Conservation (phyloP, 83 land plant genomes). For the Thuja plicata region DNA sequence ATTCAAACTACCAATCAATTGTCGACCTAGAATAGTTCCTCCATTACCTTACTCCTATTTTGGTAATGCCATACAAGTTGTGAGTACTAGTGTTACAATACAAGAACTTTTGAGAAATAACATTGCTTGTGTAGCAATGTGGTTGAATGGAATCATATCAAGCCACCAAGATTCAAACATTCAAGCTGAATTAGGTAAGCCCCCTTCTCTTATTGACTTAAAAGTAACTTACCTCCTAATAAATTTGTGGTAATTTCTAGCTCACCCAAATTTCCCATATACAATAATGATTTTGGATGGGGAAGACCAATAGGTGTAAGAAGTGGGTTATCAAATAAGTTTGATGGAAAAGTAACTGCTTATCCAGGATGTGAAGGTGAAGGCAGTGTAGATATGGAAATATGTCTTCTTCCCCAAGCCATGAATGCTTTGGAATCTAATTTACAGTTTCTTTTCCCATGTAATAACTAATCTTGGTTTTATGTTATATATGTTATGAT, state of each 20-base stretch:
- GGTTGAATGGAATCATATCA: conserved; percentile 33
- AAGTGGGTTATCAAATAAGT: conserved; percentile 61
- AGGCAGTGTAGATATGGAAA: conserved; percentile 65
- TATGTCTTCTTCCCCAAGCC: conserved; percentile 51
- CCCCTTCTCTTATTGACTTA: conserved; percentile 41
- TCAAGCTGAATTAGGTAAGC: conserved; percentile 24
- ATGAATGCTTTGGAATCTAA: conserved; percentile 48
- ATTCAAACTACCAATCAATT: conserved; percentile 61
- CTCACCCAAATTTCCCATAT: conserved; percentile 69
- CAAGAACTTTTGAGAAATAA: conserved; percentile 30
- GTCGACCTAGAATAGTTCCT: conserved; percentile 51
- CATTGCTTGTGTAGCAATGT: conserved; percentile 35
- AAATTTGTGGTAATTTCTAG: conserved; percentile 56
- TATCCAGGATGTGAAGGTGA: conserved; percentile 47
- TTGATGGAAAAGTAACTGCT: conserved; percentile 69
- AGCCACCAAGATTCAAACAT: conserved; percentile 34
- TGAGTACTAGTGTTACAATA: conserved; percentile 33
- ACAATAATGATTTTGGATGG: conserved; percentile 77
- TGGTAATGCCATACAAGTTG: conserved; percentile 68
- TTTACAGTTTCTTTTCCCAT: conserved; percentile 27
- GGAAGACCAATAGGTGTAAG: conserved; percentile 56
- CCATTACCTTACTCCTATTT: conserved; percentile 44
- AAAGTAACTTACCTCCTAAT: conserved; percentile 33
- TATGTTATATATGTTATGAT: background rate
- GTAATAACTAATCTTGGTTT: background rate